Evolutionary conservation across 75 land plant genomes (phyloP).

Genomic region (Picea glauca): DNA sequence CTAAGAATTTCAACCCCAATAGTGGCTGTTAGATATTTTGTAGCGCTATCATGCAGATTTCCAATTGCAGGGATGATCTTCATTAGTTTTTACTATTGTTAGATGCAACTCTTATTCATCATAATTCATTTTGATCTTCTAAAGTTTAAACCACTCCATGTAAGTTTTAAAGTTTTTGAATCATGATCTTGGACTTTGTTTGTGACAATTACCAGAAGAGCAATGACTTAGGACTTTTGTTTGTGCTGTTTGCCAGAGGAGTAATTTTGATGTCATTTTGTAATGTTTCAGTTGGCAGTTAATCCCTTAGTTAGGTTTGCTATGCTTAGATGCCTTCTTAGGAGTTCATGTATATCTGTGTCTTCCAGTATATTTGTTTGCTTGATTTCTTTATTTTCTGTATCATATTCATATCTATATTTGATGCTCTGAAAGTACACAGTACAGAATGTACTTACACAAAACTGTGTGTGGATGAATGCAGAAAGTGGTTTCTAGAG

Average conservation of each 20-base stretch:
- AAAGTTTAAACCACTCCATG: not conserved
- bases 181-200: not conserved
- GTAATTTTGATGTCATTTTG: not conserved
- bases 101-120: not conserved
- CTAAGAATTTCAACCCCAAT: not conserved
- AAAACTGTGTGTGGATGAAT: slow-evolving; percentile 1
- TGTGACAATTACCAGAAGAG: not conserved
- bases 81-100: slow-evolving; percentile 1
- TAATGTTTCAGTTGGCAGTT: not conserved
- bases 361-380: not conserved
- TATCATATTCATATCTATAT: not conserved
- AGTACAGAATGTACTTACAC: not conserved
- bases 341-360: not conserved
- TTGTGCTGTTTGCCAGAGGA: no score
- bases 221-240: no score
- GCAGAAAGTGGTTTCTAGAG: slow-evolving; percentile 95
- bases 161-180: not conserved
- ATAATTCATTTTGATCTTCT: not conserved
- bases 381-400: not conserved
- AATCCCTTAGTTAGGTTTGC: not conserved
- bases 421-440: not conserved
- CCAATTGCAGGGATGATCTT: not conserved
- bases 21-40: not conserved
- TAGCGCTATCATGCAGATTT: not conserved
- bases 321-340: not conserved